Evolutionary conservation across 2,329 filamentous ascomycete species (phyloP).

Genomic region (Phialophora chinensis): DNA sequence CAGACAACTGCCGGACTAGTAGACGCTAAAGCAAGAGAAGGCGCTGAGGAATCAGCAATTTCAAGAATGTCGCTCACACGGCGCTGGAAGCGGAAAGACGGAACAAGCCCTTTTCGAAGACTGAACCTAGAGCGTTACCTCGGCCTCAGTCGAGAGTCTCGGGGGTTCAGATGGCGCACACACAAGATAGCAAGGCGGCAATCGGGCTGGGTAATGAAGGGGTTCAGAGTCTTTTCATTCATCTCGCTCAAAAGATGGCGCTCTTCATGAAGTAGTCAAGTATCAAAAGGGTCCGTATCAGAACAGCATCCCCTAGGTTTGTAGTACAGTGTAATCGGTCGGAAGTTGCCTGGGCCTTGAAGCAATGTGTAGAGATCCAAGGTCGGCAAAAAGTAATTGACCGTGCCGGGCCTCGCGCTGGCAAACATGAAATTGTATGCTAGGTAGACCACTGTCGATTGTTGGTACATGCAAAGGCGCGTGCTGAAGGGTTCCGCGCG

Average conservation of each 20-base stretch:
- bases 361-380: slow-evolving; percentile 17
- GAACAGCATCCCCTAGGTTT: slow-evolving; percentile 31
- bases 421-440: slow-evolving; percentile 18
- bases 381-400: slow-evolving; percentile 11
- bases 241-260: slow-evolving; percentile 9
- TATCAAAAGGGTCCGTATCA: slow-evolving; percentile 31
- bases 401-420: slow-evolving; percentile 19
- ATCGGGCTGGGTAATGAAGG: not conserved
- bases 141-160: not conserved
- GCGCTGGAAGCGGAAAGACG: not conserved
- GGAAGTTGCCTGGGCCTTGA: slow-evolving; percentile 24
- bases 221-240: slow-evolving; percentile 8
- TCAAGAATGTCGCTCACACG: not conserved
- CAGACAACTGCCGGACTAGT: not conserved
- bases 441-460: slow-evolving; percentile 26
- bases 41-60: not conserved
- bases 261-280: slow-evolving; percentile 7
- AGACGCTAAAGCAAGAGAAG: slow-evolving; percentile 1
- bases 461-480: slow-evolving; percentile 19
- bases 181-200: not conserved
- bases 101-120: not conserved
- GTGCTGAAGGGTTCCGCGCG: not conserved
- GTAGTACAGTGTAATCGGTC: slow-evolving; percentile 21
- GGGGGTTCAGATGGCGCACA: no score
- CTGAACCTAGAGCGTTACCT: not conserved